phyloP scores from a whole-genome alignment of 805 yeast genomes.

The Saccharomycopsis fermentans region DNA sequence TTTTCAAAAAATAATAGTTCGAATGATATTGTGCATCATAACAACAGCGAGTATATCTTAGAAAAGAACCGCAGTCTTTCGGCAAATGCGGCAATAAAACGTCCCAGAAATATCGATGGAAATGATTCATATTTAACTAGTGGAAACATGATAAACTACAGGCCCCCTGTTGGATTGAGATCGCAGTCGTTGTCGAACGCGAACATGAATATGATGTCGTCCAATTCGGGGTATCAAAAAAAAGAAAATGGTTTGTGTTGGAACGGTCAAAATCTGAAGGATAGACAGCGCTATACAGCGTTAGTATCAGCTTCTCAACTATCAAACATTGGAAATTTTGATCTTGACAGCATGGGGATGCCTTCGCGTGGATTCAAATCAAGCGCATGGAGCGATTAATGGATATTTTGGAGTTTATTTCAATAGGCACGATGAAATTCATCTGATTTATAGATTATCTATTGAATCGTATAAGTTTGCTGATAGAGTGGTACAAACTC shows the following conservation, averaged over 20 bases:
- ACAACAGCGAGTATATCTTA: not conserved
- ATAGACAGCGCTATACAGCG: not conserved
- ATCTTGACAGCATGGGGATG: not conserved
- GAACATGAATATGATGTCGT: not conserved
- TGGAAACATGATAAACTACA: not conserved
- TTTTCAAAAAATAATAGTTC: not conserved
- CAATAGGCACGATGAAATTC: no score
- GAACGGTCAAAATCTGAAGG: not conserved
- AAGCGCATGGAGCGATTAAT: not conserved
- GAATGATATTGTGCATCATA: not conserved
- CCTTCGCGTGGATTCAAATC: not conserved
- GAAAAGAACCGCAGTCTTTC: not conserved
- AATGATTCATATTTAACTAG: not conserved
- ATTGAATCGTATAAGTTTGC: no score
- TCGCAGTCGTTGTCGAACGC: not conserved
- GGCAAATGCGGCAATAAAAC: not conserved
- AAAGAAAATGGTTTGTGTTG: not conserved
- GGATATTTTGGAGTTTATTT: not conserved
- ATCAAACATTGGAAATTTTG: not conserved
- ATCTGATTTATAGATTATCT: no score
- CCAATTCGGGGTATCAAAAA: not conserved
- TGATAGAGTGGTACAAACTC: no score
- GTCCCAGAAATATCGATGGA: not conserved
- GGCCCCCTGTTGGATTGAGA: not conserved
- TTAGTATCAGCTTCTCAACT: not conserved